Evolutionary conservation across 495 filamentous ascomycete genomes (phyloP), one percentile per base, ranked within the genome.

Genomic region (Pseudevernia furfuracea): DNA sequence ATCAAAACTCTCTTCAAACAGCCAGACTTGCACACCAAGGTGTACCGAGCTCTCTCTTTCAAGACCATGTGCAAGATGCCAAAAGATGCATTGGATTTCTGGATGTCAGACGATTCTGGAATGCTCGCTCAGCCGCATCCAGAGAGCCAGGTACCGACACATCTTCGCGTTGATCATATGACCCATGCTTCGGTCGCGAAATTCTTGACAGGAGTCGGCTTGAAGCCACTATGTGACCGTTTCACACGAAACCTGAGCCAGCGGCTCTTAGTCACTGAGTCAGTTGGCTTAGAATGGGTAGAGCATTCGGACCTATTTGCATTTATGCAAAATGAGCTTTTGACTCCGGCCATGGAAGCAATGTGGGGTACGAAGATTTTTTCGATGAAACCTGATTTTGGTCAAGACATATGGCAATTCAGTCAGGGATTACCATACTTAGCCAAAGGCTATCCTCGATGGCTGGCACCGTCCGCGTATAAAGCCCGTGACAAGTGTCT

Each of bases 301-400:
- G 46, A 62, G 30, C 19, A 30, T n/a, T 28, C 68, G 25, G 68
- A 68, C 59, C 49, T 77, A 12, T 74, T 65, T 52, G 38, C n/a
- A 23, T 68, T 77, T 60, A n/a, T 77, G 23, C 62, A 70, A 48
- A 19, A 55, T 25, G 25, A 65, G 1, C 68, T 74, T 59, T 72
- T 73, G 62, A 55, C 32, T 49, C 71, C 73, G 25, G 58, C 69
- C 12, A 62, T 66, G 28, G 57, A 59, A 28, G 62, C 72, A 3
- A 46, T 77, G 25, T 70, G 65, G 58, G 74, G 74, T 36, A 60
- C 66, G 23, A 58, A 64, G 34, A 14, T 77, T 23, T 34, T 72
- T 39, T 30, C 57, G 17, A 32, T 73, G 0, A 63, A 65, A 48
- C 73, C 73, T 37, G 64, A 25, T 15, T 64, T 60, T 37, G 44